Evolutionary conservation across 2,329 filamentous ascomycete species (phyloP).

Genomic region (Annulohypoxylon truncatum): DNA sequence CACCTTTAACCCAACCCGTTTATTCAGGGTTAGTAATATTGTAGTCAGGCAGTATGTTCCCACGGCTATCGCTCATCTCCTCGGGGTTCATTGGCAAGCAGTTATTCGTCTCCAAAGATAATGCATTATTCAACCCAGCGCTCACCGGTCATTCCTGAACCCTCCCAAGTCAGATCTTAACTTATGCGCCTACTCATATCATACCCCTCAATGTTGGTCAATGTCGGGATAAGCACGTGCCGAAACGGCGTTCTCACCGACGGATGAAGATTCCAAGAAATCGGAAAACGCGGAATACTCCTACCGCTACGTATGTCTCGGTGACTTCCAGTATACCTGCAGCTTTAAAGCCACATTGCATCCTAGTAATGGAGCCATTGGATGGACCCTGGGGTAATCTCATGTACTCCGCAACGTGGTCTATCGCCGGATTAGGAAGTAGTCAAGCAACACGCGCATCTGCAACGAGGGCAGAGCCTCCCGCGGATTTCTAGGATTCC

Average conservation of each 20-base stretch:
- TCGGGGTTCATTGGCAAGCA: not conserved
- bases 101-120: not conserved
- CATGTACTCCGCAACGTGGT: constrained; percentile 5
- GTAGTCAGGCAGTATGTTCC: not conserved
- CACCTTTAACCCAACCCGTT: not conserved
- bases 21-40: not conserved
- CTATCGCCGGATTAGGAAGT: constrained; percentile 12
- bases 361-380: not conserved
- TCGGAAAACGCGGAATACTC: constrained; percentile 16
- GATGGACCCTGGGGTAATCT: constrained; percentile 1
- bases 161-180: not conserved
- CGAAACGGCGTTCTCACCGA: not conserved
- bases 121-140: not conserved
- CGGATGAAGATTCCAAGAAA: not conserved
- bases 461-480: not conserved
- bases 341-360: not conserved
- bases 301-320: not conserved
- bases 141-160: not conserved
- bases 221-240: constrained; percentile 4
- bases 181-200: not conserved
- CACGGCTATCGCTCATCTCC: not conserved
- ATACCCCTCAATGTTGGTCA: not conserved
- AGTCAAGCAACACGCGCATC: constrained; percentile 12
- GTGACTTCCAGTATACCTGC: not conserved
- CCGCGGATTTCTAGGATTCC: not conserved